Conservation (phyloP, 148 eudicot species). For the Nepenthes mirabilis region DNA sequence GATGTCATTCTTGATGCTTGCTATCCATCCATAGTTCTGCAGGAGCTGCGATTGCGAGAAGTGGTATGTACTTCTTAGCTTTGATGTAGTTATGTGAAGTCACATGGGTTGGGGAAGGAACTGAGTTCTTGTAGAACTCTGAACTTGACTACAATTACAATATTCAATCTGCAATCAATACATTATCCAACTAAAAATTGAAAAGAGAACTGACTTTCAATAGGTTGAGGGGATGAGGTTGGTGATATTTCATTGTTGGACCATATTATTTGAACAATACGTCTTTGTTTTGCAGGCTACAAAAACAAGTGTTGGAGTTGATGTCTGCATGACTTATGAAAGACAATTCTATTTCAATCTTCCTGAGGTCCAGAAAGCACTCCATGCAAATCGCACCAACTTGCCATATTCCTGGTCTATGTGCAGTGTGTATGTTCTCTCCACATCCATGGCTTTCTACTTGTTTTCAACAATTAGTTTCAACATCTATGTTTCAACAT, state of each 20-base stretch:
- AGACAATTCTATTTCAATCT: slow-evolving; percentile 77
- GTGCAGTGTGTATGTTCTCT: slow-evolving; percentile 64
- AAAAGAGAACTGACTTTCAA: not conserved
- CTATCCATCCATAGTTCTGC: slow-evolving; percentile 80
- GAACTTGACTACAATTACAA: too few species aligned
- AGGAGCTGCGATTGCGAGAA: slow-evolving; percentile 63
- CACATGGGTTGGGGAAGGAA: too few species aligned
- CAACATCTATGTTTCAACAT: too few species aligned
- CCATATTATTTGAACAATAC: not conserved
- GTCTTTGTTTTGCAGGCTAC: slow-evolving; percentile 44
- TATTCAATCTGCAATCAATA: too few species aligned
- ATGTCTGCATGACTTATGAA: slow-evolving; percentile 83
- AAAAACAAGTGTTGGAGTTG: slow-evolving; percentile 80
- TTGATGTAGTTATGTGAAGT: not conserved
- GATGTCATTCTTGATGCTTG: slow-evolving; percentile 92
- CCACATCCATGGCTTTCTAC: not conserved
- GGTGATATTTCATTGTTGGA: not conserved
- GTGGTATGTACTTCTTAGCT: slow-evolving; percentile 25
- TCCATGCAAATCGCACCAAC: slow-evolving; percentile 86
- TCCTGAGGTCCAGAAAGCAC: slow-evolving; percentile 90
- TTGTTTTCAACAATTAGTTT: too few species aligned
- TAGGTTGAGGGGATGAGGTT: not conserved
- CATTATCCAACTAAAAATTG: too few species aligned
- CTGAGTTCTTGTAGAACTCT: too few species aligned
- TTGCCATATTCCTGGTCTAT: slow-evolving; percentile 80